Evolutionary conservation across 768 basidiomycete species (phyloP).

Genomic region (Amanita subjunquillea): DNA sequence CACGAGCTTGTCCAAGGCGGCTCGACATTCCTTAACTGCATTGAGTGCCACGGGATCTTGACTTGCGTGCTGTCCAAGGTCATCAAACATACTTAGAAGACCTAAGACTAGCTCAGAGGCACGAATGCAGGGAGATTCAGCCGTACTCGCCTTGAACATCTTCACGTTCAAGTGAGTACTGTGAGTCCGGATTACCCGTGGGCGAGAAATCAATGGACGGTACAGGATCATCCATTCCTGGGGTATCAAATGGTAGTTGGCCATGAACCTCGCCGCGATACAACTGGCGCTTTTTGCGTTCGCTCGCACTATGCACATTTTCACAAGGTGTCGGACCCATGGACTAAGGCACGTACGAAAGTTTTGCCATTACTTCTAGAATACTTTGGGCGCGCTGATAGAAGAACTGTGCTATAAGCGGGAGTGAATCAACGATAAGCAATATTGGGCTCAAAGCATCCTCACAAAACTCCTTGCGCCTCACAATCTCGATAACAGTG

Average conservation of each 20-base stretch:
- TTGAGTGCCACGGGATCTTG: constrained; percentile 34
- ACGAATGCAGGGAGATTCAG: constrained; percentile 3
- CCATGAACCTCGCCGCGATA: constrained; percentile 79
- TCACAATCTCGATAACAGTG: constrained; percentile 82
- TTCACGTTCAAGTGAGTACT: constrained; percentile 56
- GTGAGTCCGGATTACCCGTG: constrained; percentile 46
- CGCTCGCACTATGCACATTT: constrained; percentile 41
- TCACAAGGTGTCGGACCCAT: neutral
- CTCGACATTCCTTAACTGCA: constrained; percentile 54
- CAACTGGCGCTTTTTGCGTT: constrained; percentile 75
- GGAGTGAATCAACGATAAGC: neutral
- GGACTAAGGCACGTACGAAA: constrained; percentile 47
- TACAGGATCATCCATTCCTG: constrained; percentile 72
- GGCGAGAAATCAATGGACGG: constrained; percentile 76
- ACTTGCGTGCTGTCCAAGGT: constrained; percentile 47
- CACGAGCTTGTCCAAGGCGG: constrained; percentile 57
- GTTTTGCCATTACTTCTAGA: constrained; percentile 77
- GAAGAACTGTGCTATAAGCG: constrained; percentile 58
- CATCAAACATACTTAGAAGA: constrained; percentile 51
- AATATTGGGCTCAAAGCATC: neutral
- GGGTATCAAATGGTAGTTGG: constrained; percentile 78
- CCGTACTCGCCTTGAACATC: constrained; percentile 62
- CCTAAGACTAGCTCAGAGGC: constrained; percentile 25
- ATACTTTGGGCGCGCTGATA: constrained; percentile 72
- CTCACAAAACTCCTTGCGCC: constrained; percentile 84